These are phyloP conservation scores for Phyllachora maydis DNA, from an alignment of 2,329 filamentous ascomycete genomes.

Conservation along the genomic window DNA sequence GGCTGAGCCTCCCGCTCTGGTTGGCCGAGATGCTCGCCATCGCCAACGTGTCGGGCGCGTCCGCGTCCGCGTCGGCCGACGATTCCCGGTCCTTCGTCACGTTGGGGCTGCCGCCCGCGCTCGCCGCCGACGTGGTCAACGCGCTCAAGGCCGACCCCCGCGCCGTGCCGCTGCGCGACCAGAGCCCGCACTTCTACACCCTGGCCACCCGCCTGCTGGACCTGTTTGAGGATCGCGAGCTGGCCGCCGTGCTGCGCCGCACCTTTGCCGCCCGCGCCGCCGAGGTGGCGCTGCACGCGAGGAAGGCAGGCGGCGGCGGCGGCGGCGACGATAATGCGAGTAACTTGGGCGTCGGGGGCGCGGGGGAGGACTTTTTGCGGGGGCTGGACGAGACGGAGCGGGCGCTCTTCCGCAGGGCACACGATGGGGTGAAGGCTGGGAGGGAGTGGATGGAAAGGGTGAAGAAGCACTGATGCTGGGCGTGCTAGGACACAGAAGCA, in stretches of 20 bases:
- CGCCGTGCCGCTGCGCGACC: conserved; percentile 62
- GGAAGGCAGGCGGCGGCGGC: conserved; percentile 51
- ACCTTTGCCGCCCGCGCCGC: conserved; percentile 66
- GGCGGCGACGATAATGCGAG: conserved; percentile 44
- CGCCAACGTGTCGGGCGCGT: conserved; percentile 21
- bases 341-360: conserved; percentile 31
- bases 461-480: too few species aligned
- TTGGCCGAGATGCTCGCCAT: conserved; percentile 84
- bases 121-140: conserved; percentile 64
- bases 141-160: conserved; percentile 80
- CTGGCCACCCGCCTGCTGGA: conserved; percentile 74
- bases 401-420: conserved; percentile 49
- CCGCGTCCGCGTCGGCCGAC: too few species aligned
- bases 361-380: conserved; percentile 65
- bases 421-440: conserved; percentile 50
- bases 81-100: conserved; percentile 42
- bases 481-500: too few species aligned
- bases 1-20: conserved; percentile 76
- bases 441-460: conserved; percentile 50
- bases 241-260: conserved; percentile 54
- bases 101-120: conserved; percentile 60
- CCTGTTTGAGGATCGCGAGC: conserved; percentile 61
- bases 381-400: conserved; percentile 85
- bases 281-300: conserved; percentile 74
- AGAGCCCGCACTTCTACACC: conserved; percentile 75